Percentiles rank a stretch among this genome's conserved stretches.
phyloP scores from a whole-genome alignment of 2,329 filamentous ascomycete species.

The Aspergillus niger region DNA sequence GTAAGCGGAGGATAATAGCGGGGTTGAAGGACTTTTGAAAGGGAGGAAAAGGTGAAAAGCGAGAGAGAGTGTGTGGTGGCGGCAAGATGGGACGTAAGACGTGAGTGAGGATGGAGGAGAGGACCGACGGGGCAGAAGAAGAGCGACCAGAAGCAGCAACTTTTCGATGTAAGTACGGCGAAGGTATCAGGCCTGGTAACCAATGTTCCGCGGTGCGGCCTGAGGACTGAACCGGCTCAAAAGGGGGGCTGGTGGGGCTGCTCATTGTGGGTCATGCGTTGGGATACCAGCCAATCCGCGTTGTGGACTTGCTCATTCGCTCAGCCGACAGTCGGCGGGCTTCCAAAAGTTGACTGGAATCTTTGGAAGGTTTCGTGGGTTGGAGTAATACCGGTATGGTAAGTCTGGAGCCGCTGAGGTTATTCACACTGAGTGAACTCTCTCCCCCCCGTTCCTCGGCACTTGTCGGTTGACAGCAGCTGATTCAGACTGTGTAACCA shows the following conservation, averaged over 20 bases:
- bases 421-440: neutral
- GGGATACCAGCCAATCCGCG: constrained; percentile 6
- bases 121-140: constrained; percentile 1
- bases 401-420: constrained; percentile 1
- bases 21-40: neutral
- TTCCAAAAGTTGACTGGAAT: neutral
- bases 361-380: neutral
- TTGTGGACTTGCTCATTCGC: neutral
- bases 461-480: neutral
- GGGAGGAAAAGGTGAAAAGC: neutral
- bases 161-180: constrained; percentile 9
- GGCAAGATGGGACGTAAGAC: neutral
- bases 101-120: neutral
- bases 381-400: constrained; percentile 3
- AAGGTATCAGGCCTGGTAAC: constrained; percentile 1
- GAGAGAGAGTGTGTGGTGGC: neutral
- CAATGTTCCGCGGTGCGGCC: neutral
- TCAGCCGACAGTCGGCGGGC: constrained; percentile 5
- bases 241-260: constrained; percentile 18
- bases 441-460: constrained; percentile 1
- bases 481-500: neutral
- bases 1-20: neutral
- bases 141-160: neutral
- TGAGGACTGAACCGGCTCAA: constrained; percentile 7
- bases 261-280: constrained; percentile 6